A percentile compares a stretch with the other conserved stretches of the same genome.
Evolutionary conservation across 2,329 filamentous ascomycete genomes (phyloP).

Genomic region (Penicillium sp.): DNA sequence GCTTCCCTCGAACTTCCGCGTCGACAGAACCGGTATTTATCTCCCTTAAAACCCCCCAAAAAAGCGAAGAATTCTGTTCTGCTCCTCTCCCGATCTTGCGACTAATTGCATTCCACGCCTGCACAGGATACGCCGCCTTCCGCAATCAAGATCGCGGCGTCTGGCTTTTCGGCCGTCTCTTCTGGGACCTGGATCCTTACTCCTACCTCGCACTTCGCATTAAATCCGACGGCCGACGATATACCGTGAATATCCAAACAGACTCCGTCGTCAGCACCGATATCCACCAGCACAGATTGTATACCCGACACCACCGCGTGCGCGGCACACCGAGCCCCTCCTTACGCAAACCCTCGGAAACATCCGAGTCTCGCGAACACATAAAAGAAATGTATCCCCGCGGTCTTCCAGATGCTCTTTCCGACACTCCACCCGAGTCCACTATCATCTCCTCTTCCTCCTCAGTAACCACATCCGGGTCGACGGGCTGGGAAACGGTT

Average conservation of each 20-base stretch:
- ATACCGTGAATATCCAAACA: conserved; percentile 94
- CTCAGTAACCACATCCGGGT: conserved; percentile 60
- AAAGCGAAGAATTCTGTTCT: too few species aligned
- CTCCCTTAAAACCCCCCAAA: too few species aligned
- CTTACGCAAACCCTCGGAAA: conserved; percentile 13
- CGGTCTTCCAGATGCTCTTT: conserved; percentile 41
- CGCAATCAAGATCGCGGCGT: conserved; percentile 75
- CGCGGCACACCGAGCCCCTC: conserved; percentile 13
- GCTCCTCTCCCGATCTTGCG: too few species aligned
- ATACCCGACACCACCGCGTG: conserved; percentile 49
- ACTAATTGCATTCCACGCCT: conserved; percentile 3
- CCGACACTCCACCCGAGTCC: conserved; percentile 41
- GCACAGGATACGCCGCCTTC: conserved; percentile 85
- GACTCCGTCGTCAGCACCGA: conserved; percentile 94
- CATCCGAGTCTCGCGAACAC: background rate
- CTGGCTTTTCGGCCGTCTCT: conserved; percentile 81
- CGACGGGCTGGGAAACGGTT: conserved; percentile 94
- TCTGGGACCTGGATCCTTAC: conserved; percentile 92
- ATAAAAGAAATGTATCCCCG: conserved; percentile 23
- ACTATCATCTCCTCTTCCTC: conserved; percentile 39
- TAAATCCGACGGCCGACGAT: conserved; percentile 87
- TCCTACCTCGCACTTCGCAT: conserved; percentile 83
- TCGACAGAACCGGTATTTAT: conserved; percentile 44
- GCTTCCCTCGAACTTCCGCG: conserved; percentile 67
- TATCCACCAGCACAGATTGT: conserved; percentile 90